Evolutionary conservation across 306 rosid genomes (phyloP).

Genomic region (Ceratonia siliqua): DNA sequence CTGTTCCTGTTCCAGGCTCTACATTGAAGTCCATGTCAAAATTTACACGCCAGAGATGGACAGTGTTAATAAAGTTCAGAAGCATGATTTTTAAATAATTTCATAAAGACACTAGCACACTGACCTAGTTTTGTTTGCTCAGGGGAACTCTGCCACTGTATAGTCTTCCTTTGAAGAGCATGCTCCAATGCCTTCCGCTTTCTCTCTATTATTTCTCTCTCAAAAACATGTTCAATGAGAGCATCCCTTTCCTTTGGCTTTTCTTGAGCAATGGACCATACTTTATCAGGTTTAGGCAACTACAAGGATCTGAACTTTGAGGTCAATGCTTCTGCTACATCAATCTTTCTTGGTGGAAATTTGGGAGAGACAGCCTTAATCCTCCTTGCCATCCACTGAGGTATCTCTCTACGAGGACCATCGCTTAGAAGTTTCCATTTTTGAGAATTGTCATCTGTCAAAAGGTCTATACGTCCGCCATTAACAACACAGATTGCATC

Average conservation of each 20-base stretch:
- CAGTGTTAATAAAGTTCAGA: conserved; percentile 15
- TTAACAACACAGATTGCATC: conserved; percentile 58
- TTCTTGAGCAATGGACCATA: conserved; percentile 79
- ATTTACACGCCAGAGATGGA: conserved; percentile 22
- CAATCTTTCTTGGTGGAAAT: conserved; percentile 73
- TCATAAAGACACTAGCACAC: conserved; percentile 33
- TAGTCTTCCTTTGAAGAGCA: conserved; percentile 53
- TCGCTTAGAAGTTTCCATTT: conserved; percentile 76
- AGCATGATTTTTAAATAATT: conserved; percentile 14
- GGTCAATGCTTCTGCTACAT: conserved; percentile 55
- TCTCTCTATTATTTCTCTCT: conserved; percentile 64
- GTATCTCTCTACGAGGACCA: conserved; percentile 83
- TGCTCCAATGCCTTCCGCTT: conserved; percentile 69
- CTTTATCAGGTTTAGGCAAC: conserved; percentile 68
- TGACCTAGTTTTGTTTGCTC: conserved; percentile 67
- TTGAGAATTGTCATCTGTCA: conserved; percentile 63
- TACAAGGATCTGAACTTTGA: conserved; percentile 67
- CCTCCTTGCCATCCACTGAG: conserved; percentile 84
- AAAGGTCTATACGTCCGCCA: conserved; percentile 78
- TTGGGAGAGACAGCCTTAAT: conserved; percentile 61
- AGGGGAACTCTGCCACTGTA: conserved; percentile 54
- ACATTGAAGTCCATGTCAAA: conserved; percentile 48
- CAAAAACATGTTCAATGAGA: conserved; percentile 58
- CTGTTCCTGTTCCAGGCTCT: conserved; percentile 84
- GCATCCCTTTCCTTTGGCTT: conserved; percentile 72